Evolutionary conservation across 176 grass and related monocot species (phyloP), one percentile per base, ranked within the genome.

Genomic region (Bromus sterilis): DNA sequence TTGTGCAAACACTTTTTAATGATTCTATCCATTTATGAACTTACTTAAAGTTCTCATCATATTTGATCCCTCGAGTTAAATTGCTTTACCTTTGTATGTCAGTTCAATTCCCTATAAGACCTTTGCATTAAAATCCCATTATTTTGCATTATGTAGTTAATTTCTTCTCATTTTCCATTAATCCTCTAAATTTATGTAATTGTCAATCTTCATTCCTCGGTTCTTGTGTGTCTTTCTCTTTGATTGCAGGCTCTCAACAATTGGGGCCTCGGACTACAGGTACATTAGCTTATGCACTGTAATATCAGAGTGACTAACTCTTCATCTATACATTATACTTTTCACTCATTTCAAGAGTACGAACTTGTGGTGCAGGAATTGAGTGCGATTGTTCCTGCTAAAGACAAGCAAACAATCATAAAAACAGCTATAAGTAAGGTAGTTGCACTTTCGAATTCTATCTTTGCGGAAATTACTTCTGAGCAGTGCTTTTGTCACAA

Each of bases 361-460:
- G 11, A 70, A 89, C 72, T 86, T 71, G 37, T 80, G 28, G 64
- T 89, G 73, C 84, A 94, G 92, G 92, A 94, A 71, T 87, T 94
- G 33, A 91, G 89, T 77, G 84, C 89, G 80, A 94, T 94, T 83
- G 92, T 94, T 91, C 89, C 89, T 67, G 89, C 86, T 63, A 82
- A 82, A 36, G 92, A 94, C 66, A 94, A 94, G 67, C 92, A 91
- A 66, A 87, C 48, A 55, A 91, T 94, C 67, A 91, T 94, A 71
- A 94, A 80, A 89, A 91, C 84, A 70, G 92, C 84, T 87, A 91
- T 94, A 84, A 94, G 84, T 75, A 94, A 94, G 92, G 92, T 91
- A 87, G 42, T 78, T 53, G 15, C 43, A 51, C 30, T 61, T 77
- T 9, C 29, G 43, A 42, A 39, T 69, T 56, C 14, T 15, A 36